These are phyloP conservation scores for Termitomyces sp. DNA, from an alignment of 768 basidiomycete genomes.

Conservation along the genomic window DNA sequence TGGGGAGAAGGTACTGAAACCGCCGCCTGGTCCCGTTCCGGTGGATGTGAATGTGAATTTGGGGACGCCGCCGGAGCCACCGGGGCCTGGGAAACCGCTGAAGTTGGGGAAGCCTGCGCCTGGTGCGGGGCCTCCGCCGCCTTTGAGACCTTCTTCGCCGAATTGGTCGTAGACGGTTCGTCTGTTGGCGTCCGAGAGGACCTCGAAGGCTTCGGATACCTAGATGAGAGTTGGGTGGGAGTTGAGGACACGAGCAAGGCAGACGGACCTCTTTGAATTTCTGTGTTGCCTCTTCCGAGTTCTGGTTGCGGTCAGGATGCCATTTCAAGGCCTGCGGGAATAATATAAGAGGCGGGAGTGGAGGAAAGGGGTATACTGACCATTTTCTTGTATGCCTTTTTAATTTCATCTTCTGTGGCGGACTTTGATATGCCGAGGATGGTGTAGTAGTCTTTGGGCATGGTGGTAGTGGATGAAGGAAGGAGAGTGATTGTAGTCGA, in stretches of 20 bases:
- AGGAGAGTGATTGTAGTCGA: not conserved
- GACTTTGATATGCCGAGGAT: conserved; percentile 68
- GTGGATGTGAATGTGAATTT: conserved; percentile 52
- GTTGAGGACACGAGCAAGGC: too few species aligned
- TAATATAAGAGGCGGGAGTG: conserved; percentile 9
- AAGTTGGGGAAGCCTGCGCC: conserved; percentile 50
- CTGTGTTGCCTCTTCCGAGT: conserved; percentile 79
- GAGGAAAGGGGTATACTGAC: conserved; percentile 30
- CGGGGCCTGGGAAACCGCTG: conserved; percentile 44
- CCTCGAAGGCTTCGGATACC: conserved; percentile 96
- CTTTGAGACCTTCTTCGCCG: conserved; percentile 93
- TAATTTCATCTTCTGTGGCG: conserved; percentile 84
- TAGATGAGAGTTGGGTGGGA: conserved; percentile 24
- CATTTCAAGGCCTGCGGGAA: conserved; percentile 79
- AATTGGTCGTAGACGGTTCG: conserved; percentile 88
- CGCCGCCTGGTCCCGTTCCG: conserved; percentile 42
- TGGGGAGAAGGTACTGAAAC: conserved; percentile 62
- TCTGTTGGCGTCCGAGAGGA: conserved; percentile 84
- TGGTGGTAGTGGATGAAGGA: conserved; percentile 22
- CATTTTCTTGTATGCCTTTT: conserved; percentile 95
- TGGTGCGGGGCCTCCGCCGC: conserved; percentile 52
- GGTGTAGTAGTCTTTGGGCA: conserved; percentile 91
- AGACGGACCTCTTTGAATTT: conserved; percentile 86
- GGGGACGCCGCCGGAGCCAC: conserved; percentile 33
- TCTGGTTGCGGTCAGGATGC: conserved; percentile 91